These are phyloP conservation scores for Mycena crocata DNA, from an alignment of 768 basidiomycete genomes.

Conservation along the genomic window DNA sequence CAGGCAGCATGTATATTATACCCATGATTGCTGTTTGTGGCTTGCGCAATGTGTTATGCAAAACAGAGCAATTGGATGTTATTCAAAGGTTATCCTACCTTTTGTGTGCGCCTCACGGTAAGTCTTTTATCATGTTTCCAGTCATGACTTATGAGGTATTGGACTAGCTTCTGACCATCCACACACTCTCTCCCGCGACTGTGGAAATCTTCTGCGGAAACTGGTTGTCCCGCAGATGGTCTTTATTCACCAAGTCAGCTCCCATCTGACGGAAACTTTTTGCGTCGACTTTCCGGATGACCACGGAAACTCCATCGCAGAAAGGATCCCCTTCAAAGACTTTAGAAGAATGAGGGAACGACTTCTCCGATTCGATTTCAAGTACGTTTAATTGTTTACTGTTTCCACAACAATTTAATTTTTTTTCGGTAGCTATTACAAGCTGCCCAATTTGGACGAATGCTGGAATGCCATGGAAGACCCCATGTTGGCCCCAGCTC, in stretches of 20 bases:
- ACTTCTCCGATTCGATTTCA: background rate
- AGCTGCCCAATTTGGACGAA: background rate
- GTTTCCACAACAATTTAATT: background rate
- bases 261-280: background rate
- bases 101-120: background rate
- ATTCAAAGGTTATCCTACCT: background rate
- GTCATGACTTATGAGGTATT: background rate
- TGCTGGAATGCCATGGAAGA: background rate
- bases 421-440: background rate
- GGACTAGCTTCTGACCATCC: background rate
- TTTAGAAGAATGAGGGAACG: background rate
- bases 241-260: background rate
- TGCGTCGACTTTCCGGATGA: background rate
- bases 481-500: background rate
- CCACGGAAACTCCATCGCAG: no score
- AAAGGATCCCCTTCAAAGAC: background rate
- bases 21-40: background rate
- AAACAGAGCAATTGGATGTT: background rate
- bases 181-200: background rate
- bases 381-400: background rate
- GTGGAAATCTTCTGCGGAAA: background rate
- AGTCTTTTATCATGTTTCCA: background rate
- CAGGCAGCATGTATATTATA: slow-evolving; percentile 12
- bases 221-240: background rate
- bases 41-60: background rate